Base-by-base conservation (phyloP, 352 stramenopile species). In the Nothophytophthora sp. region DNA sequence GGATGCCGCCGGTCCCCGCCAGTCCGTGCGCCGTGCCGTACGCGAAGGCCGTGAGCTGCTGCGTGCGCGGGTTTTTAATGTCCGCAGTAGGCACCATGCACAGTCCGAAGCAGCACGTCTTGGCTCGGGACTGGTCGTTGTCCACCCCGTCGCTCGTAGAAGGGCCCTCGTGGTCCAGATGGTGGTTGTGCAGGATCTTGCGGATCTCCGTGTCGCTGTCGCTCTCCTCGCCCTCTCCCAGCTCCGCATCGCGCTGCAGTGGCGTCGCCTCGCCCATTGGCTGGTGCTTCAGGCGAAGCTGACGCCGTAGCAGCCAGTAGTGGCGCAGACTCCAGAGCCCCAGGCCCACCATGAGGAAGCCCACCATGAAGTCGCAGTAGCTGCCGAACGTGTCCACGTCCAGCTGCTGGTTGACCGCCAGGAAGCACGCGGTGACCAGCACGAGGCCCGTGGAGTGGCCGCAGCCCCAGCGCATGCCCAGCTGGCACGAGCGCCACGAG, bases 1-100 rank as follows among this genome's bases (percentile, higher is more conserved):
- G 50, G 46, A 88, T 69, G 25, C 76, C 76, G 3, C 77, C 77
- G 5, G 77, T 81, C 29, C 74, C 77, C 2, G 88, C 86, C 16
- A 97, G 55, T 4, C 90, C 90, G 60, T 97, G 88, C 30, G 92
- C 63, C n/a, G 92, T 90, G 13, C 90, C 90, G 50, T 91, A 84
- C 12, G 67, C 58, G 19, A 96, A 66, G 12, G 90, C 85, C n/a
- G 92, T 80, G 38, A 83, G 67, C 60, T 81, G 63, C 50, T 82
- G 73, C 22, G 70, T 85, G 19, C 44, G 51, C 23, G 73, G 65
- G 54, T 82, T 77, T 53, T 85, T 85, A 46, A 85, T 85, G 33
- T 85, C 71, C n/a, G 64, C 55, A 33, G 57, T 59, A 10, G 29
- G 29, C 16, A 10, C 10, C 16, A 3, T 35, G 10, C 71, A 46